A percentile compares a stretch with the other conserved stretches of the same genome.
These are phyloP conservation scores for Solanum ossicruentum DNA, from an alignment of 257 asterid species.

Conservation along the genomic window DNA sequence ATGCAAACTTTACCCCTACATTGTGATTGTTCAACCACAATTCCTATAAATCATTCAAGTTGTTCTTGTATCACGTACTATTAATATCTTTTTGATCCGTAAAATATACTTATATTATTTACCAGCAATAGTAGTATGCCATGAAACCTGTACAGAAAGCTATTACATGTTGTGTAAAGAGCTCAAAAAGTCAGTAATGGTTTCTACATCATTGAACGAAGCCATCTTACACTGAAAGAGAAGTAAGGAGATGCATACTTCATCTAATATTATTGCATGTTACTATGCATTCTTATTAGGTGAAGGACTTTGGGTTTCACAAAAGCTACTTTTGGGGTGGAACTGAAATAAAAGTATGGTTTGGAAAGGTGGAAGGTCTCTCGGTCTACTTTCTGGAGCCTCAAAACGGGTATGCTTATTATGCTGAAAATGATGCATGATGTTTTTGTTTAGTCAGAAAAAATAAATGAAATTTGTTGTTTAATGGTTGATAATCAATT, in stretches of 20 bases:
- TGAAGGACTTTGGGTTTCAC: constrained; percentile 65
- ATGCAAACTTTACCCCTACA: neutral
- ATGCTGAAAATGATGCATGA: neutral
- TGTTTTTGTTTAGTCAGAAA: neutral
- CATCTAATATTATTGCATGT: neutral
- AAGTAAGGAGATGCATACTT: neutral
- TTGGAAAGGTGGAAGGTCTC: constrained; percentile 91
- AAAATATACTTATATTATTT: neutral
- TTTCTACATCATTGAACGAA: neutral
- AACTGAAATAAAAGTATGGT: constrained; percentile 89
- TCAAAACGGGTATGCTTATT: constrained; percentile 65
- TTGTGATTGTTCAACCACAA: neutral
- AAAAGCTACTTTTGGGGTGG: constrained; percentile 83
- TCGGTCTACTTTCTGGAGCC: constrained; percentile 96
- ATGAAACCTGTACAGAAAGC: neutral
- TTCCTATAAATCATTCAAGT: neutral
- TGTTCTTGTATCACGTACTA: neutral
- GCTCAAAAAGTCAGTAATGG: neutral
- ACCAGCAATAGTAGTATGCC: neutral
- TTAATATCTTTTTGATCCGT: neutral
- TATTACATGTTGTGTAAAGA: neutral
- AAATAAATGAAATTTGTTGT: neutral
- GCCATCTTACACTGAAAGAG: neutral
- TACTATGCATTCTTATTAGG: constrained; percentile 30
- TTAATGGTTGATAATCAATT: neutral